A percentile compares a stretch with the other conserved stretches of the same genome.
Evolutionary conservation across 2,329 filamentous ascomycete genomes (phyloP).

Genomic region (Chaetothyriales sp.): DNA sequence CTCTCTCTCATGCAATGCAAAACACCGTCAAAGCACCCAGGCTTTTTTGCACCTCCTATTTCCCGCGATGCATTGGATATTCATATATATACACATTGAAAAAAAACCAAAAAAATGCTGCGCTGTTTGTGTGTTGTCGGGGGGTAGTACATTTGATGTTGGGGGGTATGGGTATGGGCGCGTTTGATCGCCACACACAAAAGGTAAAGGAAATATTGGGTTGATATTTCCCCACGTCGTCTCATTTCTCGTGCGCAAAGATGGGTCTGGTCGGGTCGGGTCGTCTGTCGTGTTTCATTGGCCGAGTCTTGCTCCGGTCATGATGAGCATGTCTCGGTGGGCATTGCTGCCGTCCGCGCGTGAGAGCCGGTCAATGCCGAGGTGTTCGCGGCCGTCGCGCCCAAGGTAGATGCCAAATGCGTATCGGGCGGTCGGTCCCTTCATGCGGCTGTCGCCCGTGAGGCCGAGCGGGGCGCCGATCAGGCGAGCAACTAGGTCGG

Average conservation of each 20-base stretch:
- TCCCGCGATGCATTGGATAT: no score
- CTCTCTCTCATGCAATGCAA: no score
- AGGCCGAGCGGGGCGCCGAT: slow-evolving; percentile 35
- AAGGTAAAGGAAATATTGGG: no score
- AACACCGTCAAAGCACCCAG: no score
- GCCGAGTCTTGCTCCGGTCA: neutral
- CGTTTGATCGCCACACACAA: no score
- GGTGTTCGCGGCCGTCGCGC: slow-evolving; percentile 43
- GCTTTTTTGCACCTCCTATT: no score
- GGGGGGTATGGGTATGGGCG: no score
- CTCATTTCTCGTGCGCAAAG: neutral
- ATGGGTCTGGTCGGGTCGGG: neutral
- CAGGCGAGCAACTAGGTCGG: slow-evolving; percentile 53
- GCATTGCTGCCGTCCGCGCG: slow-evolving; percentile 11
- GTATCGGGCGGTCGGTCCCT: slow-evolving; percentile 24
- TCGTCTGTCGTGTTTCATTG: neutral
- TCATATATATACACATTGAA: no score
- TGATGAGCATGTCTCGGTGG: neutral
- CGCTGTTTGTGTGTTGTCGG: no score
- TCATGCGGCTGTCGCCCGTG: slow-evolving; percentile 20
- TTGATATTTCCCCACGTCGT: neutral
- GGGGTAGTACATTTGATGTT: no score
- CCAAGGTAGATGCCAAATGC: slow-evolving; percentile 44
- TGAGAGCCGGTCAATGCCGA: slow-evolving; percentile 43
- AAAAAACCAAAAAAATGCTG: no score